Conservation (phyloP, 371 early-diverging fungal genomes). For the Mortierella polycephala region DNA sequence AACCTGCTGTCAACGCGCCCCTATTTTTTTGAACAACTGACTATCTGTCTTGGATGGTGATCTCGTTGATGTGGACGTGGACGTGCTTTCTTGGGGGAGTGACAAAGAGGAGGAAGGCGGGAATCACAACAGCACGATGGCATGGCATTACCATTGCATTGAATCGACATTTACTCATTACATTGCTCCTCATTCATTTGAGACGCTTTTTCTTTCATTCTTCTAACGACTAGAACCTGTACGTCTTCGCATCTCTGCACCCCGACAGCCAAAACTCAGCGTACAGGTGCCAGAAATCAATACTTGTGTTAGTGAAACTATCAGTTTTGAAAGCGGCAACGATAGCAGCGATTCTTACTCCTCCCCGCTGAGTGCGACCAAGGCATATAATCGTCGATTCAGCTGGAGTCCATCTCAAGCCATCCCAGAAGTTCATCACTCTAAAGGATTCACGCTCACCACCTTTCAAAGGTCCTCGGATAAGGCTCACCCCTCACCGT, state of each 20-base stretch:
- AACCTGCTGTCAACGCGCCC: constrained; percentile 15
- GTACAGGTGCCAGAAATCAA: constrained; percentile 20
- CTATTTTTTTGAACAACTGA: constrained; percentile 44
- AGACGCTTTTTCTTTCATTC: not conserved
- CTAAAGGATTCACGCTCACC: constrained; percentile 52
- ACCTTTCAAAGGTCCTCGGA: constrained; percentile 22
- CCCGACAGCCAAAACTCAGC: constrained; percentile 29
- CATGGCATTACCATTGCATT: not conserved
- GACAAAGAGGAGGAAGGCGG: not conserved
- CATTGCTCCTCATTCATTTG: not conserved
- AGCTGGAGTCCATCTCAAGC: constrained; percentile 53
- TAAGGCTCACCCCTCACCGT: constrained; percentile 6
- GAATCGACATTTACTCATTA: not conserved
- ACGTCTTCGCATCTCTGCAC: constrained; percentile 18
- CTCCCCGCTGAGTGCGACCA: not conserved
- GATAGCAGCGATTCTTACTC: constrained; percentile 10
- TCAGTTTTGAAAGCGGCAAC: not conserved
- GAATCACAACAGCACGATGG: not conserved
- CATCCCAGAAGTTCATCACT: constrained; percentile 44
- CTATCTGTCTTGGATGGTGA: constrained; percentile 2
- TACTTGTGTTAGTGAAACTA: constrained; percentile 2
- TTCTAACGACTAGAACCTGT: not conserved
- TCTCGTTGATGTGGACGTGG: not conserved
- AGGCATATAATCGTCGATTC: constrained; percentile 15
- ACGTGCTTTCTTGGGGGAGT: not conserved